Evolutionary conservation across 2,329 filamentous ascomycete genomes (phyloP), one percentile per base, ranked within the genome.

Genomic region (Leptographium wingfieldii): DNA sequence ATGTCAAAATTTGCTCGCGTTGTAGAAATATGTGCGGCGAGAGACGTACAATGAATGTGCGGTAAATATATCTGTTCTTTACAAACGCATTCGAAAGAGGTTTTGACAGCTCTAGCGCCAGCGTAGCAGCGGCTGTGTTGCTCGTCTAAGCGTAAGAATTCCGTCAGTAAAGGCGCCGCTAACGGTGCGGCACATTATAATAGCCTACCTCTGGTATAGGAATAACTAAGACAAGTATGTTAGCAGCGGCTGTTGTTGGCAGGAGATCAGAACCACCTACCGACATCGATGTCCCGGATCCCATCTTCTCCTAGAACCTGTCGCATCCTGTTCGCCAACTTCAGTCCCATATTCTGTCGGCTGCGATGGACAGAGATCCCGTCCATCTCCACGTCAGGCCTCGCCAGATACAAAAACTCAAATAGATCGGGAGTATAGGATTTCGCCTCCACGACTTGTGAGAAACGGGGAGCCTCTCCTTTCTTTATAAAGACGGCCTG

Each of bases 31-130:
- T 60, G 87, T 69, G 3, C 7, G 5, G 31, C 5, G 16, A 52
- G 40, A 10, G 16, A 52, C 53, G 3, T 40, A 59, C 57, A 35
- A 91, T 92, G 71, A 92, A 94, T 0, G 90, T 95, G 56, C 90
- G 82, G 78, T 90, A 91, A 62, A 95, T 87, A 70, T 95, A 95
- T 58, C 89, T 81, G 72, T 95, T 95, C 79, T 94, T 95, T 64
- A 95, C 85, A 67, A 95, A 92, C 2, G 85, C 91, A 69, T 89
- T 87, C 61, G 82, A 86, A 68, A 88, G 90, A 1, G 88, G 87
- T 70, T 90, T 91, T 65, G 84, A 80, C 22, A 96, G 79, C 49
- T 82, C 79, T 67, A 85, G 82, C n/a, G 90, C 86, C 31, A 95
- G 80, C 55, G 82, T 83, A 10, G 88, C 83, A 3, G 91, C 90